Percentiles rank a stretch among this genome's conserved stretches.
Evolutionary conservation across 805 yeast species (phyloP).

Genomic region (Kuraishia capsulata): DNA sequence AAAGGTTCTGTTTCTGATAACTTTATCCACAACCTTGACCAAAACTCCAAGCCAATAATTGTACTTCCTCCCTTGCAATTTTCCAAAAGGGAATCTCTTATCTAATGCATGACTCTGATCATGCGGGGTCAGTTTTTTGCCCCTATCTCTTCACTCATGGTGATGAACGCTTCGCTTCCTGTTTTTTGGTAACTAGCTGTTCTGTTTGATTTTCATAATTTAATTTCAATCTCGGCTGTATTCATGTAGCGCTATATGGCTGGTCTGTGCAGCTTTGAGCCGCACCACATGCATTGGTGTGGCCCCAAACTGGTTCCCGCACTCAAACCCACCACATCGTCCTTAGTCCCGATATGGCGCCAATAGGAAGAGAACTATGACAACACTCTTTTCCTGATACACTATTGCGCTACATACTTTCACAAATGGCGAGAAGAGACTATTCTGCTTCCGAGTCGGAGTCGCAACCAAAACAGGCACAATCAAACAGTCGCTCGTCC

Average conservation of each 20-base stretch:
- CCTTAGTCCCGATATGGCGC: too few relatives aligned
- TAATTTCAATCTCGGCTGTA: too few relatives aligned
- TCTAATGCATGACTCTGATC: too few relatives aligned
- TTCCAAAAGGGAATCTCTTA: background rate
- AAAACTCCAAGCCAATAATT: background rate
- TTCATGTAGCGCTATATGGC: too few relatives aligned
- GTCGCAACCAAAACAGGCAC: slow-evolving; percentile 22
- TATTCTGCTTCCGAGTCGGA: slow-evolving; percentile 20
- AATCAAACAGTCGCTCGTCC: slow-evolving; percentile 34
- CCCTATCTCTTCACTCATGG: background rate
- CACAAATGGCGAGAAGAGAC: background rate
- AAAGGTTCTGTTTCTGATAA: background rate
- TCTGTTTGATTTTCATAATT: too few relatives aligned
- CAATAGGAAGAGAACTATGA: too few relatives aligned
- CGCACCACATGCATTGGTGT: too few relatives aligned
- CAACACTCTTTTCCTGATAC: too few relatives aligned
- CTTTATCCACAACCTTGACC: too few relatives aligned
- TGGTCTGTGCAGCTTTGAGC: too few relatives aligned
- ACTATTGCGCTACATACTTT: background rate
- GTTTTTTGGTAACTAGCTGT: background rate
- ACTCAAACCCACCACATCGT: too few relatives aligned
- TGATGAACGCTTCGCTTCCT: background rate
- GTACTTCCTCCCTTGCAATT: background rate
- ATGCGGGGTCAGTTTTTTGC: background rate
- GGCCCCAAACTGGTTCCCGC: too few relatives aligned